Conservation (phyloP, 139 green algal species). For the Chloropicon primus region DNA sequence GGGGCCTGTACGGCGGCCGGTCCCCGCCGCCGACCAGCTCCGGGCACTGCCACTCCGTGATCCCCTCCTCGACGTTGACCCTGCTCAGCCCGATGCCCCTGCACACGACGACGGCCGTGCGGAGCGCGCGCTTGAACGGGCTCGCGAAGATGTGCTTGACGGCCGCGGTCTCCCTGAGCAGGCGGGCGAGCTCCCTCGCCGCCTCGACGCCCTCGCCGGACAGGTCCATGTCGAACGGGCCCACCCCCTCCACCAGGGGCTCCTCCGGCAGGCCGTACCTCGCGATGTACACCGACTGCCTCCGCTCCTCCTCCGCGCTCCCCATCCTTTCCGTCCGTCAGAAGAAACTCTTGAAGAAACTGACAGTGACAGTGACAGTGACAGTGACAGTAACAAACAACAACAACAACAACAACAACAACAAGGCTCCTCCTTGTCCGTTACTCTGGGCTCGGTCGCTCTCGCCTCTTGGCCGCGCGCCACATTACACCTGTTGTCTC, state of each 20-base stretch:
- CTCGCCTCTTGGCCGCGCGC: no score
- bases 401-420: no score
- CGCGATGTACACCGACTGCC: background rate
- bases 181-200: background rate
- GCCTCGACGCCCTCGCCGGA: background rate
- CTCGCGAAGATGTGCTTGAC: background rate
- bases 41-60: background rate
- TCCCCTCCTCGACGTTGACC: background rate
- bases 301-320: background rate
- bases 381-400: no score
- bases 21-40: background rate
- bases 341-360: no score
- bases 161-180: background rate
- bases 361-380: no score
- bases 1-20: background rate
- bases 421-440: no score
- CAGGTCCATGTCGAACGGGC: background rate
- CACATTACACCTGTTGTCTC: no score
- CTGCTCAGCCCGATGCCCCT: background rate
- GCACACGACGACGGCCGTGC: background rate
- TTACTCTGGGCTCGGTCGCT: no score
- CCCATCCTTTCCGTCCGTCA: background rate
- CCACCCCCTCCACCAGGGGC: background rate
- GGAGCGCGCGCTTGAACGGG: background rate
- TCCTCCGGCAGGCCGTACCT: background rate